phyloP scores from a whole-genome alignment of 2,329 filamentous ascomycete genomes.

The Hymenoscyphus occultus region DNA sequence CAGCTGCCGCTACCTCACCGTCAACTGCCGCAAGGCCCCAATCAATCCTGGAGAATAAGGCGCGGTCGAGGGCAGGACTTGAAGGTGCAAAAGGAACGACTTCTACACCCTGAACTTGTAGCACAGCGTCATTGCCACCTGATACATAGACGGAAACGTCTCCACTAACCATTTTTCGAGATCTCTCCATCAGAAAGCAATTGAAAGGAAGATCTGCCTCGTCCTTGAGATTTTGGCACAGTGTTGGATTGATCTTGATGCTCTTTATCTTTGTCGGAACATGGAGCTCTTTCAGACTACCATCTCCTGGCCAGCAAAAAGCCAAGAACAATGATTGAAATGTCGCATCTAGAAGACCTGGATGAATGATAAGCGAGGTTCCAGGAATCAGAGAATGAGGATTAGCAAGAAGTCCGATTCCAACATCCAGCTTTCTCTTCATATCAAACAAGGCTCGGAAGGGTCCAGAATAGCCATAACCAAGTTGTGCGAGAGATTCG shows the following conservation, averaged over 20 bases:
- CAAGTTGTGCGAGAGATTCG: constrained; percentile 12
- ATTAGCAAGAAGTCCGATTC: constrained; percentile 6
- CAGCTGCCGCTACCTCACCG: constrained; percentile 15
- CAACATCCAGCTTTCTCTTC: constrained; percentile 12
- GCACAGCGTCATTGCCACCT: constrained; percentile 17
- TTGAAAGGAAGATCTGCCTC: constrained; percentile 10
- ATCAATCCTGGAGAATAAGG: constrained; percentile 24
- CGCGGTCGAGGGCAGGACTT: constrained; percentile 24
- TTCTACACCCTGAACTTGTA: constrained; percentile 27
- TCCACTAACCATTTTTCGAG: not conserved
- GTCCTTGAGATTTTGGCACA: constrained; percentile 12
- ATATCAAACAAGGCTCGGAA: constrained; percentile 16
- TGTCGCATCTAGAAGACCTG: constrained; percentile 53
- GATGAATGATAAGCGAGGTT: constrained; percentile 43
- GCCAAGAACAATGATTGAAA: constrained; percentile 42
- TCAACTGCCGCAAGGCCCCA: constrained; percentile 22
- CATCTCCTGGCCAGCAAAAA: constrained; percentile 24
- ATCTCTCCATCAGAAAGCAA: not conserved
- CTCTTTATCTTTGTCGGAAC: constrained; percentile 25
- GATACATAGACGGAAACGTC: constrained; percentile 10
- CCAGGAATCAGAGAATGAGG: not conserved
- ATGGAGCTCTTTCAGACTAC: constrained; percentile 21
- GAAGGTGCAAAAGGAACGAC: constrained; percentile 24
- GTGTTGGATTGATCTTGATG: constrained; percentile 26
- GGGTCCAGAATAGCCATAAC: constrained; percentile 18